phyloP scores from a whole-genome alignment of 768 basidiomycete genomes.

The Leucocoprinus leucothites region DNA sequence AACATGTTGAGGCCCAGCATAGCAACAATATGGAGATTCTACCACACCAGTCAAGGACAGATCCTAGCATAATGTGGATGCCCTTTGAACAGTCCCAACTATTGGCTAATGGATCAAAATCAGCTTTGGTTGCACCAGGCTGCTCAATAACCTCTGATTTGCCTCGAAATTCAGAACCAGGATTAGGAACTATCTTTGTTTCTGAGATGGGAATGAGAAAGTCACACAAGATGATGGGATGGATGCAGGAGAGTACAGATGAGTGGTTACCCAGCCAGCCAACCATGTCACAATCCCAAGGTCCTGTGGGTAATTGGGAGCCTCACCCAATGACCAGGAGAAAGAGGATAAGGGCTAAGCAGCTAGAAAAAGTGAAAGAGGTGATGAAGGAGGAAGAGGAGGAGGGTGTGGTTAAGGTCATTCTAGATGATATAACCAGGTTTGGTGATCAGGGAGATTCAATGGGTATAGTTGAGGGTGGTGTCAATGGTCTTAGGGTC shows the following conservation, averaged over 20 bases:
- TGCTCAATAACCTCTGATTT: neutral
- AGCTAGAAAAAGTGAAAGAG: constrained; percentile 4
- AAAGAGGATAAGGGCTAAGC: constrained; percentile 1
- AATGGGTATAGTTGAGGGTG: neutral
- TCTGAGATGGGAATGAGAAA: neutral
- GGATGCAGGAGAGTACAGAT: neutral
- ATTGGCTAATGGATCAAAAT: neutral
- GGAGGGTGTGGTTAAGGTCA: neutral
- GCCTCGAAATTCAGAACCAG: neutral
- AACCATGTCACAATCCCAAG: constrained; percentile 1
- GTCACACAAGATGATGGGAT: neutral
- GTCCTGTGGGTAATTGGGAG: neutral
- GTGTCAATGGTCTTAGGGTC: neutral
- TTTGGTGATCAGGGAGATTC: neutral
- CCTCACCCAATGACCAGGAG: neutral
- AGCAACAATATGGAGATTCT: neutral
- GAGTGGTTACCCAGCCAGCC: constrained; percentile 1
- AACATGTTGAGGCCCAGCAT: constrained; percentile 3
- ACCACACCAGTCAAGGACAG: neutral
- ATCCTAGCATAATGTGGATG: neutral
- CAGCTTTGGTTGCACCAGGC: neutral
- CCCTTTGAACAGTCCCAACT: neutral
- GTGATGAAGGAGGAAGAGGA: constrained; percentile 1
- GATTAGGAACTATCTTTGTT: neutral
- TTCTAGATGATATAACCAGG: constrained; percentile 2